Evolutionary conservation across 306 rosid genomes (phyloP), one percentile per base, ranked within the genome.

Genomic region (Lathyrus tuberosus): DNA sequence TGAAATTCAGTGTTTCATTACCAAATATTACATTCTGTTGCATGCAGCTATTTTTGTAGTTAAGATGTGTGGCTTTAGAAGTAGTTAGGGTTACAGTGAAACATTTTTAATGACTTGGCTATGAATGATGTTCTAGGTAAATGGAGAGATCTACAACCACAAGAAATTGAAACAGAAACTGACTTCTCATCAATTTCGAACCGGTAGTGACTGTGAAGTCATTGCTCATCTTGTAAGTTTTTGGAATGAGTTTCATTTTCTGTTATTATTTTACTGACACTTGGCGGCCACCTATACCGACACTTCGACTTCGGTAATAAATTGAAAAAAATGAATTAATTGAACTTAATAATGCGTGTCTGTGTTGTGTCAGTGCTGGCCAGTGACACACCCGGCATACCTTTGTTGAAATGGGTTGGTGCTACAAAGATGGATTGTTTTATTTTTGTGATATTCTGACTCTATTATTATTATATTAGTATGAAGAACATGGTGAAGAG

Each of bases 81-180:
- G 3, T 35, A 6, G 40, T 35, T 35, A 35, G 40, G 38, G 40
- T 35, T 35, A 35, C 7, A 35, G 38, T 33, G 10, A 35, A 35
- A 7, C 40, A 7, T 35, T 35, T 35, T 35, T 35, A 20, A 20
- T 20, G 22, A 20, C 22, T 20, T 20, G 22, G 22, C 0, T 20
- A 20, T 20, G 7, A 7, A 7, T 35, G 40, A 35, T 33, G 37
- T 35, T 35, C 7, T 7, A 94, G 99, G 97, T 94, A 15, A 94
- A 94, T 76, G 99, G 96, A 56, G 99, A 94, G 87, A 94, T 94
- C 79, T 94, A 94, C 86, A 94, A 94, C 86, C 97, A 94, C n/a
- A 89, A 78, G 49, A 78, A 83, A 66, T 76, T 91, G 83, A 77
- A 84, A 62, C 75, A 81, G 76, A 73, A 83, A 66, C 88, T 91